Percentiles rank a stretch among this genome's conserved stretches.
These are phyloP conservation scores for Penicillium sumatraense DNA, from an alignment of 2,329 filamentous ascomycete species.

Conservation along the genomic window DNA sequence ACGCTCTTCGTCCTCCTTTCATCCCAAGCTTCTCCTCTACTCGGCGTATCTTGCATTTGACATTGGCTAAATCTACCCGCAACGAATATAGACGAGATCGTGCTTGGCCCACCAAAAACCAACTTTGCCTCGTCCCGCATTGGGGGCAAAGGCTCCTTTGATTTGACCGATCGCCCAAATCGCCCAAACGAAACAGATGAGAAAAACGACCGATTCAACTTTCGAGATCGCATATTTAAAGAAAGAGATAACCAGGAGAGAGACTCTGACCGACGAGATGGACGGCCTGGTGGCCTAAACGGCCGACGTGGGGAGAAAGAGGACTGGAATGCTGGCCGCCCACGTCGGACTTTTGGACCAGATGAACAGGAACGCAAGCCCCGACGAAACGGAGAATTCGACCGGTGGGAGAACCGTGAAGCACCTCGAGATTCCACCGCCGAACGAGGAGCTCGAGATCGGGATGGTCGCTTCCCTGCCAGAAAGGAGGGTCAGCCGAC, in stretches of 20 bases:
- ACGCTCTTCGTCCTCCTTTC: constrained; percentile 30
- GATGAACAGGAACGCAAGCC: constrained; percentile 48
- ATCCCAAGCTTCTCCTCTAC: neutral
- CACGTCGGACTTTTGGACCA: constrained; percentile 44
- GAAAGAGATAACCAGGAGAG: constrained; percentile 40
- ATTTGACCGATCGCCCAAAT: constrained; percentile 49
- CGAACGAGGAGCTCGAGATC: constrained; percentile 57
- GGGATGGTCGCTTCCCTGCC: constrained; percentile 60
- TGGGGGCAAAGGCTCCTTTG: constrained; percentile 50
- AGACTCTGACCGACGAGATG: constrained; percentile 45
- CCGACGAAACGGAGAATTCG: constrained; percentile 48
- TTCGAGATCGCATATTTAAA: constrained; percentile 55
- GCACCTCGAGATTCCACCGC: constrained; percentile 58
- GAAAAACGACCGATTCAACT: constrained; percentile 66
- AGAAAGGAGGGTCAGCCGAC: constrained; percentile 58
- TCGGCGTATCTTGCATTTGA: neutral
- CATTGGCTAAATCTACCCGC: constrained; percentile 20
- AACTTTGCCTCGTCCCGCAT: constrained; percentile 76
- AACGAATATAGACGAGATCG: constrained; percentile 71
- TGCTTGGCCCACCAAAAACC: constrained; percentile 82
- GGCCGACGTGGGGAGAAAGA: constrained; percentile 46
- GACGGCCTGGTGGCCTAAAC: constrained; percentile 35
- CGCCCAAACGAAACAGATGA: constrained; percentile 60
- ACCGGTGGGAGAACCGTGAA: constrained; percentile 48
- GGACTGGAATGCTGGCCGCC: constrained; percentile 47